A percentile compares a stretch with the other conserved stretches of the same genome.
Evolutionary conservation across 2,329 filamentous ascomycete genomes (phyloP).

Genomic region (Pleomassaria siparia): DNA sequence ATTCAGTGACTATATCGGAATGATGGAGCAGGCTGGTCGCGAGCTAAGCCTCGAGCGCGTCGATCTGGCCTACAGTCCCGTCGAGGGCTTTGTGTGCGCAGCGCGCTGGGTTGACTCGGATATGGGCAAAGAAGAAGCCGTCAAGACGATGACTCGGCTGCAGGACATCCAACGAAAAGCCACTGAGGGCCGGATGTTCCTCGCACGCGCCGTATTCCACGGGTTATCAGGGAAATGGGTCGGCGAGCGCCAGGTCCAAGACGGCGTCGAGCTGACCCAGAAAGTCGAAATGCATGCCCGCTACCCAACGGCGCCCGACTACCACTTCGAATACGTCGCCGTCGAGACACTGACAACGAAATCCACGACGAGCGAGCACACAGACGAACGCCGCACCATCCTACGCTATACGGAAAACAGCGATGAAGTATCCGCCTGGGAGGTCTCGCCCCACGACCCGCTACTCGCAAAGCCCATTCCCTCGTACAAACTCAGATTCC

Average conservation of each 20-base stretch:
- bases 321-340: conserved; percentile 7
- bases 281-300: conserved; percentile 2
- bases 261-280: neutral
- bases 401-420: conserved; percentile 4
- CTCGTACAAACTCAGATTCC: neutral
- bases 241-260: neutral
- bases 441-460: neutral
- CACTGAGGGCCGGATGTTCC: conserved; percentile 51
- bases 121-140: conserved; percentile 43
- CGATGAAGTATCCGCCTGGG: conserved; percentile 6
- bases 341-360: neutral
- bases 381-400: neutral
- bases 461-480: neutral
- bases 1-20: conserved; percentile 75
- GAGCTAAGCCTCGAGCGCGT: conserved; percentile 55
- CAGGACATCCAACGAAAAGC: conserved; percentile 40
- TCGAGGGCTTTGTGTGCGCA: conserved; percentile 50
- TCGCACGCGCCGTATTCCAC: conserved; percentile 65
- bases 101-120: conserved; percentile 24
- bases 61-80: conserved; percentile 38
- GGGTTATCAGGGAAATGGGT: conserved; percentile 67
- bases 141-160: conserved; percentile 49
- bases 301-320: conserved; percentile 2
- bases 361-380: neutral
- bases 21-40: conserved; percentile 70